Conservation (phyloP, 2,329 filamentous ascomycete genomes). For the Fusarium equiseti region DNA sequence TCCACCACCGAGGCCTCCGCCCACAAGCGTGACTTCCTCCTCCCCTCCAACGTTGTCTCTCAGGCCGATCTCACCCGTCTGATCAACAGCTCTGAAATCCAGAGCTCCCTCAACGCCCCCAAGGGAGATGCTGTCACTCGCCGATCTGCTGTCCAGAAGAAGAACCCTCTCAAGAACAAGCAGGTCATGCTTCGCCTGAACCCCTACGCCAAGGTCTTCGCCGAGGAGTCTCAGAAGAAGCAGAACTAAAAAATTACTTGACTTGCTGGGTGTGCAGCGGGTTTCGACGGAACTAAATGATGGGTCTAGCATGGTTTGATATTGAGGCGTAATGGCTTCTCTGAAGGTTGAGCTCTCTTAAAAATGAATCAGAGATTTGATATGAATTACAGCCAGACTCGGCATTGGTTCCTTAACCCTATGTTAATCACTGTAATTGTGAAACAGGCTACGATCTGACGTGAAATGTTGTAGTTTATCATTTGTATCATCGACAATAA, state of each 20-base stretch:
- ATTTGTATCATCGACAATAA: no score
- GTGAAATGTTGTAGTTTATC: constrained; percentile 4
- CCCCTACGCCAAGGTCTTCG: constrained; percentile 93
- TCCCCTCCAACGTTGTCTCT: constrained; percentile 90
- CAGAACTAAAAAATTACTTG: constrained; percentile 51
- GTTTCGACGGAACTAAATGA: constrained; percentile 46
- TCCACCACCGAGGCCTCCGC: constrained; percentile 88
- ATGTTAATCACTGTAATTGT: constrained; percentile 8
- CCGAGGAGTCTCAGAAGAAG: constrained; percentile 70
- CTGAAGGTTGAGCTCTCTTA: constrained; percentile 52
- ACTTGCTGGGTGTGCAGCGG: constrained; percentile 57
- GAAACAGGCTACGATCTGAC: not conserved
- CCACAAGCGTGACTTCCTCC: constrained; percentile 99
- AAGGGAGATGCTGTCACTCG: constrained; percentile 92
- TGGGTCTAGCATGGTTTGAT: constrained; percentile 52
- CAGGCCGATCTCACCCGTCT: constrained; percentile 97
- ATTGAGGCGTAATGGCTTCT: constrained; percentile 56
- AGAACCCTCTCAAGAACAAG: constrained; percentile 99
- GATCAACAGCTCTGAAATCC: constrained; percentile 99
- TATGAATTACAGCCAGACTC: constrained; percentile 47
- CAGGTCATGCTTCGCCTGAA: constrained; percentile 98
- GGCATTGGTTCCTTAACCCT: constrained; percentile 31
- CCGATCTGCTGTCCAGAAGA: constrained; percentile 95
- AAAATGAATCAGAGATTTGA: constrained; percentile 54
- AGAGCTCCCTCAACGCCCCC: constrained; percentile 92